phyloP scores from a whole-genome alignment of 2,329 filamentous ascomycete genomes.

The Drechmeria coniospora region DNA sequence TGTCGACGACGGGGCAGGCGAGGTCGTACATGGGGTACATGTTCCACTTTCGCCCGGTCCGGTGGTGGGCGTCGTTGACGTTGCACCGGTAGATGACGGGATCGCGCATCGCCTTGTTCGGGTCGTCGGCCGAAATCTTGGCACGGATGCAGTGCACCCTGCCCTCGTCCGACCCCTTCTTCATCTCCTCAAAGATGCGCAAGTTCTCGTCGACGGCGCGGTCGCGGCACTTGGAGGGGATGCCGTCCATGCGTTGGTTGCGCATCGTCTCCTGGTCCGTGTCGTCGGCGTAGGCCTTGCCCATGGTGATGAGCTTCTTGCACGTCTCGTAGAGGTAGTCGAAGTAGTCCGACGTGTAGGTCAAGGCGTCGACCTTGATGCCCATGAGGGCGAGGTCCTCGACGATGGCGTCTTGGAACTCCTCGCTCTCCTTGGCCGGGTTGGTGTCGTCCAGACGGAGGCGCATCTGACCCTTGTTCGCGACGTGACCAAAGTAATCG shows the following conservation, averaged over 20 bases:
- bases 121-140: constrained; percentile 81
- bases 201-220: constrained; percentile 70
- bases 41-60: constrained; percentile 67
- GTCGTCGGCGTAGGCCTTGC: constrained; percentile 87
- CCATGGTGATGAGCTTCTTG: constrained; percentile 69
- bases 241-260: constrained; percentile 67
- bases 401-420: constrained; percentile 86
- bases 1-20: constrained; percentile 68
- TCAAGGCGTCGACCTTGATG: constrained; percentile 72
- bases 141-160: constrained; percentile 82
- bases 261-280: constrained; percentile 83
- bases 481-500: constrained; percentile 91
- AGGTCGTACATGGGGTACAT: constrained; percentile 83
- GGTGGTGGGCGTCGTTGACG: constrained; percentile 49
- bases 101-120: constrained; percentile 91
- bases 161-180: constrained; percentile 64
- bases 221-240: constrained; percentile 68
- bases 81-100: constrained; percentile 97
- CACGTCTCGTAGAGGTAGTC: constrained; percentile 78
- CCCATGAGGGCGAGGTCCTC: constrained; percentile 86
- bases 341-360: constrained; percentile 93
- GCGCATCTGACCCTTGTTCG: constrained; percentile 80
- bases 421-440: constrained; percentile 90
- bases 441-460: constrained; percentile 97
- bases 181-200: constrained; percentile 86